A percentile compares a stretch with the other conserved stretches of the same genome.
Evolutionary conservation across 768 basidiomycete genomes (phyloP).

Genomic region (Suillus alpinus): DNA sequence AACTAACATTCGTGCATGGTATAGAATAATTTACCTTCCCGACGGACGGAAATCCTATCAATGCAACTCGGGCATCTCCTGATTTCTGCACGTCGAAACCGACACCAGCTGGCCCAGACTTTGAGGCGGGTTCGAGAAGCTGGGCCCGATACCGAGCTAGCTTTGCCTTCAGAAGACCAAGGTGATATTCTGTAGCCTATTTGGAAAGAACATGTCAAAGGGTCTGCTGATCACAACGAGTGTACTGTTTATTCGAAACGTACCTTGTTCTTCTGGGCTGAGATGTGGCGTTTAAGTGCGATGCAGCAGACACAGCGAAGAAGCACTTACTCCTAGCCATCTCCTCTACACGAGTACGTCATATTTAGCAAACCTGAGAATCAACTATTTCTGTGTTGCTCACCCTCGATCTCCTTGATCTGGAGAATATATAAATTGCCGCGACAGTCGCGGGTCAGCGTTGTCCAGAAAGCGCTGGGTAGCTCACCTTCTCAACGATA

Average conservation of each 20-base stretch:
- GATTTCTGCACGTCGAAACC: conserved; percentile 88
- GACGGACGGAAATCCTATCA: conserved; percentile 96
- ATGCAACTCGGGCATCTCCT: conserved; percentile 86
- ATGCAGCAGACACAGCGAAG: background rate
- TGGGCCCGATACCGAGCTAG: conserved; percentile 93
- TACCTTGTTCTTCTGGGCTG: conserved; percentile 96
- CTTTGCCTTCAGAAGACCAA: conserved; percentile 92
- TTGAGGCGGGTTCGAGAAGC: conserved; percentile 86
- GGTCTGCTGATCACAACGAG: background rate
- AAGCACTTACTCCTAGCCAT: conserved; percentile 86
- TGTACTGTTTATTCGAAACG: conserved; percentile 5
- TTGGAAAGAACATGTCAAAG: conserved; percentile 13
- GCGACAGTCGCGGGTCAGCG: conserved; percentile 6
- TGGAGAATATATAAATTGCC: conserved; percentile 26
- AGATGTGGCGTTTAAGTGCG: conserved; percentile 4
- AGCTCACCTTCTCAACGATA: conserved; percentile 82
- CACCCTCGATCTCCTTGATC: conserved; percentile 97
- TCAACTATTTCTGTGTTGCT: conserved; percentile 25
- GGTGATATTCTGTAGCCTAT: conserved; percentile 91
- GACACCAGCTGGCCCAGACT: conserved; percentile 74
- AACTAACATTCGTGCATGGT: background rate
- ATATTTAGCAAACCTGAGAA: conserved; percentile 2
- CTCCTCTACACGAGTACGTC: conserved; percentile 60
- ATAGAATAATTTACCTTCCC: conserved; percentile 57
- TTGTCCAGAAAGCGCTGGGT: conserved; percentile 4